These are phyloP conservation scores for Penicillium silybi DNA, from an alignment of 495 filamentous ascomycete species.

Conservation along the genomic window DNA sequence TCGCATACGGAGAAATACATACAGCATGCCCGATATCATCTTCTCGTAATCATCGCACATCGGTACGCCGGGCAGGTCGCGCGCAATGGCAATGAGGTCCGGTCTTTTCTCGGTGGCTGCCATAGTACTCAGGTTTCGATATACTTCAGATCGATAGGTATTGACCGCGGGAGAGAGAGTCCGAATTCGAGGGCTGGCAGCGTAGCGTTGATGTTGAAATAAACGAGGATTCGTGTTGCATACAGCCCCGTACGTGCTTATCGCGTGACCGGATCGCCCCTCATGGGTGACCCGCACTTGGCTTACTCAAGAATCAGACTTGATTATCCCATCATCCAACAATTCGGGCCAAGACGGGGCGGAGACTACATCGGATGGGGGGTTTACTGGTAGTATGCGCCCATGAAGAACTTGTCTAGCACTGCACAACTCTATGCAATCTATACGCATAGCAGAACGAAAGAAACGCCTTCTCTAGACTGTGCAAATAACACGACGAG, in stretches of 20 bases:
- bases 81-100: constrained; percentile 43
- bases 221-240: not conserved
- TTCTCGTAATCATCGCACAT: constrained; percentile 51
- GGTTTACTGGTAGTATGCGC: too few species aligned
- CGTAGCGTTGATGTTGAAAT: not conserved
- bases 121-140: constrained; percentile 14
- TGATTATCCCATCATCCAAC: too few species aligned
- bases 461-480: not conserved
- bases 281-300: too few species aligned
- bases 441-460: not conserved
- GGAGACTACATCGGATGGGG: not conserved
- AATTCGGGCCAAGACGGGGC: not conserved
- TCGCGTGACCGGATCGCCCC: too few species aligned
- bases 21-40: constrained; percentile 55
- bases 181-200: too few species aligned
- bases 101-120: constrained; percentile 40
- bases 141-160: not conserved
- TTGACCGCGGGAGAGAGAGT: too few species aligned
- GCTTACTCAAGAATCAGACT: too few species aligned
- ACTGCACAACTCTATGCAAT: not conserved
- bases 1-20: not conserved
- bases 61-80: constrained; percentile 33
- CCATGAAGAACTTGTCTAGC: too few species aligned
- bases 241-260: too few species aligned
- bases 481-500: not conserved